Percentiles rank a stretch among this genome's conserved stretches.
phyloP scores from a whole-genome alignment of 2,329 filamentous ascomycete genomes.

The Aspergillus sclerotialis region DNA sequence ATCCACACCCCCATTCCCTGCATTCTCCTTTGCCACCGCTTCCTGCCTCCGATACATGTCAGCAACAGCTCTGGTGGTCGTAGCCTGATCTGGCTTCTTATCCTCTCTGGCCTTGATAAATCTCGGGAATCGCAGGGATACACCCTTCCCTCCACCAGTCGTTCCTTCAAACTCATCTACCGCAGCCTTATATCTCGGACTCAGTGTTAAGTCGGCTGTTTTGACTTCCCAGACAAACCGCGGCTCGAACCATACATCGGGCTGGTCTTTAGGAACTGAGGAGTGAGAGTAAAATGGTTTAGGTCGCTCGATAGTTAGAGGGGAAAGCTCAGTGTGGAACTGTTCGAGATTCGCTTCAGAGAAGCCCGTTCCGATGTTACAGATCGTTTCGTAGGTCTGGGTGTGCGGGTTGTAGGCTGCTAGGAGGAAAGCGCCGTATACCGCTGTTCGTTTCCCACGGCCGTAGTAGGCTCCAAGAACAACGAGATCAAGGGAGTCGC shows the following conservation, averaged over 20 bases:
- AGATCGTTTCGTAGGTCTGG: conserved; percentile 88
- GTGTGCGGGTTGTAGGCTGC: conserved; percentile 80
- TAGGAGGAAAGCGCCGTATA: conserved; percentile 91
- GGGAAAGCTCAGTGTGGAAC: conserved; percentile 66
- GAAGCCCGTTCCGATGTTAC: conserved; percentile 98
- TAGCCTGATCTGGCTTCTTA: conserved; percentile 91
- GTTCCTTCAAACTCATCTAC: conserved; percentile 70
- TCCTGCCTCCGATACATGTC: conserved; percentile 98
- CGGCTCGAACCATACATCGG: conserved; percentile 97
- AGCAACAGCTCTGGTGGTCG: conserved; percentile 73
- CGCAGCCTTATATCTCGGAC: conserved; percentile 88
- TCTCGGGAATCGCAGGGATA: conserved; percentile 82
- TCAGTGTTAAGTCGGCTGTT: conserved; percentile 89
- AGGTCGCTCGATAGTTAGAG: conserved; percentile 74
- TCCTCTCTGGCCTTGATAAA: conserved; percentile 91
- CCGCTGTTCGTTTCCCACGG: conserved; percentile 88
- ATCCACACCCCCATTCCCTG: conserved; percentile 82
- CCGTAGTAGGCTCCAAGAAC: conserved; percentile 92
- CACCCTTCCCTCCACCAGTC: conserved; percentile 63
- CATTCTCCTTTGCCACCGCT: conserved; percentile 74
- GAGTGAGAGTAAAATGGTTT: conserved; percentile 95
- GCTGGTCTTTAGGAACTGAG: conserved; percentile 78
- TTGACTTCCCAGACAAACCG: conserved; percentile 95
- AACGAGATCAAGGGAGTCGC: conserved; percentile 92
- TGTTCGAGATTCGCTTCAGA: conserved; percentile 90